These are phyloP conservation scores for Talaromyces sp. DNA, from an alignment of 2,329 filamentous ascomycete genomes.

Conservation along the genomic window DNA sequence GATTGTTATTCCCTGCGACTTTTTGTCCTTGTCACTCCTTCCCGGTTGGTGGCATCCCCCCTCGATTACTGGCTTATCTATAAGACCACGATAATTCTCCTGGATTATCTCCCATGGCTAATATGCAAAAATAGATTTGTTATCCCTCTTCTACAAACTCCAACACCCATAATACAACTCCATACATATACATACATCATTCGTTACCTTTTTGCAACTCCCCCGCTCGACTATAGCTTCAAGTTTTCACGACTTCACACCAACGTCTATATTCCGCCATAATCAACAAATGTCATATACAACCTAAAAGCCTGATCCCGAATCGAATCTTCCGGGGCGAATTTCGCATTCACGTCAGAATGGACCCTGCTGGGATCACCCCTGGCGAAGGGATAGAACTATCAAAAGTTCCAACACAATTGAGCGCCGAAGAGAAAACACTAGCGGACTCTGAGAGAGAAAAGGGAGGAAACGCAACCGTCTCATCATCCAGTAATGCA, in stretches of 20 bases:
- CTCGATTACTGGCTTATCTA: not conserved
- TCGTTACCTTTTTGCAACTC: not conserved
- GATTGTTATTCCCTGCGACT: not conserved
- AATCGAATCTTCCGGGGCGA: not conserved
- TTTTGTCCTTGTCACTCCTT: not conserved
- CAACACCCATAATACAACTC: not conserved
- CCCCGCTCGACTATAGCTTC: not conserved
- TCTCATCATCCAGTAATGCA: not conserved
- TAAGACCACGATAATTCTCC: not conserved
- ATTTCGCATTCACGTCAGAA: not conserved
- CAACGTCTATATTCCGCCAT: not conserved
- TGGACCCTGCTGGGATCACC: not conserved
- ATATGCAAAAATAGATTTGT: not conserved
- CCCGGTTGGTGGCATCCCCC: not conserved
- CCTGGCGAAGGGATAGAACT: not conserved
- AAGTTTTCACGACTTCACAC: not conserved
- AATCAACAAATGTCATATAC: not conserved
- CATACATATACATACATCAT: not conserved
- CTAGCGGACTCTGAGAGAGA: not conserved
- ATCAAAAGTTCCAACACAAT: not conserved
- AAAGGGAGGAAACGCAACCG: not conserved
- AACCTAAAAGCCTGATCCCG: not conserved
- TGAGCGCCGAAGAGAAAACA: conserved; percentile 4
- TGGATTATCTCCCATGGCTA: not conserved
- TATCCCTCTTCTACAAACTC: not conserved